phyloP scores from a whole-genome alignment of 805 yeast genomes.

The Pichia phayaonensis region DNA sequence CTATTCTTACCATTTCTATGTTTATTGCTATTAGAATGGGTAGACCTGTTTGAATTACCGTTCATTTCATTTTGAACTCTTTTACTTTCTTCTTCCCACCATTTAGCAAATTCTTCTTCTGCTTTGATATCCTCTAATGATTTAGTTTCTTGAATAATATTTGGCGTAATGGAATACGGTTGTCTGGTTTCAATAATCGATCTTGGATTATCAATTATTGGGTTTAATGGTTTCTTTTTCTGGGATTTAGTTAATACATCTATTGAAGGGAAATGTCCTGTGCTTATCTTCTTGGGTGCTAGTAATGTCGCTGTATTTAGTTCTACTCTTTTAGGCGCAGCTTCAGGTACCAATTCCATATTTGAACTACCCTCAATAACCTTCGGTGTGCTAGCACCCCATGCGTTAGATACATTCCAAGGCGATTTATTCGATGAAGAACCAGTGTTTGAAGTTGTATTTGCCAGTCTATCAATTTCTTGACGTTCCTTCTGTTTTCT shows the following conservation, averaged over 20 bases:
- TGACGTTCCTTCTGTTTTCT: conserved; percentile 9
- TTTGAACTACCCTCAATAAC: conserved; percentile 4
- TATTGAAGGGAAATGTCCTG: conserved; percentile 17
- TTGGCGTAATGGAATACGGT: not conserved
- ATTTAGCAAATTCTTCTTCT: conserved; percentile 75
- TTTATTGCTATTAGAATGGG: not conserved
- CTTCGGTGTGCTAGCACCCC: conserved; percentile 12
- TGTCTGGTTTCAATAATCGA: not conserved
- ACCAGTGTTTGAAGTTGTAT: not conserved
- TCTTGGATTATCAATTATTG: not conserved
- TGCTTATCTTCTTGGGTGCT: conserved; percentile 35
- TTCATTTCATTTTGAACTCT: conserved; percentile 44
- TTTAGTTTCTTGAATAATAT: conserved; percentile 2
- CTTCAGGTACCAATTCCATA: not conserved
- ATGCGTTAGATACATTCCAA: conserved; percentile 2
- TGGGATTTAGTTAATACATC: conserved; percentile 5
- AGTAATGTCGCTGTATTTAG: conserved; percentile 18
- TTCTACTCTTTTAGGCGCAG: not conserved
- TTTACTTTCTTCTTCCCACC: conserved; percentile 83
- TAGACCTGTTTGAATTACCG: not conserved
- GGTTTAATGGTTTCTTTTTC: conserved; percentile 1
- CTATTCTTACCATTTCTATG: not conserved
- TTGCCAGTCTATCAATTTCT: not conserved
- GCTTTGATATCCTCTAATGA: conserved; percentile 64
- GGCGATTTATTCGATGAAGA: not conserved